Evolutionary conservation across 2,329 filamentous ascomycete genomes (phyloP), one percentile per base, ranked within the genome.

Genomic region (Hymenoscyphus linearis): DNA sequence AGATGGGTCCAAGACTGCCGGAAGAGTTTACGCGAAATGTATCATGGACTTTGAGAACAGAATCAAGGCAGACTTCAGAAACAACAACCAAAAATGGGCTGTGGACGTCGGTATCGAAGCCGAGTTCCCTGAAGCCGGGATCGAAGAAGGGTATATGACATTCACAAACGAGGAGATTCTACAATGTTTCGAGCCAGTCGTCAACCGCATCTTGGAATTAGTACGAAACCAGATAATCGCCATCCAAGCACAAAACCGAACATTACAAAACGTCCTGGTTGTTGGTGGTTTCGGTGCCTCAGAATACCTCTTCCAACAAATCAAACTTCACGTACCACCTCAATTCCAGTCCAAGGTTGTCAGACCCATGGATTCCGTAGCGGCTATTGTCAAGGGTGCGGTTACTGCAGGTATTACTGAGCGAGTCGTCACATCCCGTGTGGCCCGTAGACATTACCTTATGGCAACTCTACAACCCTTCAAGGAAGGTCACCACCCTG

Each of bases 21-120:
- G 93, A 52, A 92, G 93, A 76, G 95, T 99, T 59, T 98, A 98
- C 76, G 93, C 93, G 68, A 98, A 98, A 80, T 98, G 93, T 76
- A 98, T 99, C 77, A 98, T 98, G 93, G 95, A 99, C 77, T 99
- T 99, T 72, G 95, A 99, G 80, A 98, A 98, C 84, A 84, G 95
- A 75, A 97, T 99, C 84, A 99, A 99, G 82, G 95, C 95, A 56
- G 95, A 98, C 76, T 99, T 99, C 87, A 87, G 95, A 67, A 98
- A 98, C 80, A 98, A 97, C 76, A 93, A 93, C 56, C 93, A 98
- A 77, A 98, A 98, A 76, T 98, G 95, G 95, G 95, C 95, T 52
- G 93, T 98, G 22, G 95, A 99, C 74, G 95, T 99, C 56, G 95
- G 95, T 73, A 98, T 99, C 71, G 95, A 99, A 80, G 92, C 93